Base-by-base conservation (phyloP, 768 basidiomycete species). In the Lactarius hatsudake region DNA sequence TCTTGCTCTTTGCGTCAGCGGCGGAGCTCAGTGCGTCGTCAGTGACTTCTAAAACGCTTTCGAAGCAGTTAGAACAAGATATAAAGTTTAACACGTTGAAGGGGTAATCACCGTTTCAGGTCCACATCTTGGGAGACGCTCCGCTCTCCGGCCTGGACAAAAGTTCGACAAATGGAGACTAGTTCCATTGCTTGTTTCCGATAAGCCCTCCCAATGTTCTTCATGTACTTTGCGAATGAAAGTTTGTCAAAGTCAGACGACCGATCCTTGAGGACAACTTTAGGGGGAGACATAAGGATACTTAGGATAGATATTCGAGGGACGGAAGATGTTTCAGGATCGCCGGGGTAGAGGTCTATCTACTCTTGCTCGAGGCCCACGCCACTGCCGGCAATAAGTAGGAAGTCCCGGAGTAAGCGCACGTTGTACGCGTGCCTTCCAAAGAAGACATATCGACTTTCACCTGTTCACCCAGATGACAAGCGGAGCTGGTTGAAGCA, bases 1-100 rank as follows among this genome's bases (percentile, higher is more conserved):
- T 20, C 61, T 62, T 62, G 20, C n/a, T 59, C 23, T 20, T 15
- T 9, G 28, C 17, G 1, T 63, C 62, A 10, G 62, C 28, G 9
- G 62, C 66, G 8, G 15, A 54, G 15, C 32, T 40, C 5, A 67
- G 28, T 15, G 66, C 66, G 6, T 58, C 38, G 26, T 63, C 66
- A n/a, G 54, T 57, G n/a, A 34, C 17, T 42, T 40, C 18, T 12
- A 67, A 43, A 1, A 43, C 55, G 3, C 66, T 62, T 51, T 23
- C 1, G 28, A 23, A 51, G 32, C 13, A 5, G 34, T 66, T 23
- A 58, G 55, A 40, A 45, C 5, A 23, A 10, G 1, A 12, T 2
- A 23, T 7, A 32, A 10, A 7, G 43, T 32, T n/a, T 10, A 36
- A 15, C 26, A 38, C 32, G 23, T 54, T 18, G 3, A 18, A 4